A percentile compares a stretch with the other conserved stretches of the same genome.
Conservation (phyloP, 2,329 filamentous ascomycete species). For the Alternaria angustiovoidea region DNA sequence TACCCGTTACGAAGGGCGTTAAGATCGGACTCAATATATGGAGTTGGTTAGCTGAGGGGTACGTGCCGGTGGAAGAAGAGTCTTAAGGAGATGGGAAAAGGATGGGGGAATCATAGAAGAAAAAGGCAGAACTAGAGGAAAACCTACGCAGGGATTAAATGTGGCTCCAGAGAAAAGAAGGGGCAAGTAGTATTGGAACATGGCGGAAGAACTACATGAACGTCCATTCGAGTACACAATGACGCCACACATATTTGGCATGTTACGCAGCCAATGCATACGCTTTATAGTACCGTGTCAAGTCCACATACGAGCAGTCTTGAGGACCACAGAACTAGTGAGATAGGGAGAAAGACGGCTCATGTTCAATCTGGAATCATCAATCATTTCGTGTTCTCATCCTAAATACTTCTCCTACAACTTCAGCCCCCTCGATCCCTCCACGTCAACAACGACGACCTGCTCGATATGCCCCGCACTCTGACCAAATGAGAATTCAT, state of each 20-base stretch:
- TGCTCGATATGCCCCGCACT: constrained; percentile 36
- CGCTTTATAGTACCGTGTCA: not conserved
- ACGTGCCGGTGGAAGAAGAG: constrained; percentile 23
- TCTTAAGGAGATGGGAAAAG: not conserved
- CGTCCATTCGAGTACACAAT: not conserved
- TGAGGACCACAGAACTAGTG: not conserved
- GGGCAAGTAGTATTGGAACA: not conserved
- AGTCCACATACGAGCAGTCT: not conserved
- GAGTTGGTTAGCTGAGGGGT: constrained; percentile 65
- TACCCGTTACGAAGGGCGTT: constrained; percentile 63
- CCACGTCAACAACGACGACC: constrained; percentile 33
- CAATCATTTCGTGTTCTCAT: not conserved
- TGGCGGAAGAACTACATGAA: too few species aligned
- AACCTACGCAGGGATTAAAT: not conserved
- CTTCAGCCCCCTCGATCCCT: constrained; percentile 29
- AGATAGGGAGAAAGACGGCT: not conserved
- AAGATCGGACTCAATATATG: constrained; percentile 72
- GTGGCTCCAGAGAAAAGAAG: not conserved
- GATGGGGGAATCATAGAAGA: not conserved
- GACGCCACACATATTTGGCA: not conserved
- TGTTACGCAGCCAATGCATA: not conserved
- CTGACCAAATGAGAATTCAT: constrained; percentile 46
- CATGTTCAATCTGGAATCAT: not conserved
- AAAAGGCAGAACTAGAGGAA: not conserved
- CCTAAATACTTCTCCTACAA: not conserved